Evolutionary conservation across 1,284 basidiomycete genomes (phyloP).

Genomic region (Apiotrichum domesticum): DNA sequence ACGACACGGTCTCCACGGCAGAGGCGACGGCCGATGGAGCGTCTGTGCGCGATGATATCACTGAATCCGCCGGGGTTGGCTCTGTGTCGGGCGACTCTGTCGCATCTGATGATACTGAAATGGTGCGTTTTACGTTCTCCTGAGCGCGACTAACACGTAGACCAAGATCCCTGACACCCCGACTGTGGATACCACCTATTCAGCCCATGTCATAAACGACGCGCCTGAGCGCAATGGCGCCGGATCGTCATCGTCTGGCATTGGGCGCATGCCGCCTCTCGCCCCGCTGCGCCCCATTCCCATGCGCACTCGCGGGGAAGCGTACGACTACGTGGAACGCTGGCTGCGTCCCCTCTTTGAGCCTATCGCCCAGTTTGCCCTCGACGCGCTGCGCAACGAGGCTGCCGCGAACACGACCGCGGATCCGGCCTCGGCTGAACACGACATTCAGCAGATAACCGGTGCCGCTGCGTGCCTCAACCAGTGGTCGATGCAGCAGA

Average conservation of each 20-base stretch:
- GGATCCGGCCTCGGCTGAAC: not conserved
- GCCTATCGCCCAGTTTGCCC: slow-evolving; percentile 26
- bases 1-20: not conserved
- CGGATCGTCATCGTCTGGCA: not conserved
- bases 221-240: no score
- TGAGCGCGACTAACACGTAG: no score
- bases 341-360: slow-evolving; percentile 38
- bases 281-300: not conserved
- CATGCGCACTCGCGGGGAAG: slow-evolving; percentile 25
- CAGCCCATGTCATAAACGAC: no score
- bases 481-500: not conserved
- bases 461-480: slow-evolving; percentile 5
- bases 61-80: not conserved
- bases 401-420: not conserved
- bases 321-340: slow-evolving; percentile 24
- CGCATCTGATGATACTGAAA: not conserved
- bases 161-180: no score
- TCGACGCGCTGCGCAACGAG: slow-evolving; percentile 15
- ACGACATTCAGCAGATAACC: not conserved
- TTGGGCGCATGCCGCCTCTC: not conserved
- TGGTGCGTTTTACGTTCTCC: no score
- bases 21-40: slow-evolving; percentile 7
- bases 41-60: not conserved
- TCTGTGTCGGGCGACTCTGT: not conserved
- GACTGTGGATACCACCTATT: no score